phyloP scores from a whole-genome alignment of 345 rosid genomes.

The Eucalyptus pumila region DNA sequence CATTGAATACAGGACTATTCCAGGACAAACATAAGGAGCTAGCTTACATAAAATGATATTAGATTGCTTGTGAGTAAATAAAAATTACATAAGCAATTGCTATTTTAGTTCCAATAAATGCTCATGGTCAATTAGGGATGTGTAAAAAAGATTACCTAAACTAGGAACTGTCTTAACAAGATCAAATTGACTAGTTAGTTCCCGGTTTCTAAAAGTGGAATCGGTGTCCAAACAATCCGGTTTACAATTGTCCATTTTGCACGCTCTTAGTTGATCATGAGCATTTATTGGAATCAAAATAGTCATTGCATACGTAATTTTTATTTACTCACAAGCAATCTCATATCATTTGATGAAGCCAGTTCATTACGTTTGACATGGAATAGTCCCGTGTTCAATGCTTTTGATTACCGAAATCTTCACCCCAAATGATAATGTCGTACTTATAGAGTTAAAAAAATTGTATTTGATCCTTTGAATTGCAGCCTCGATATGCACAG shows the following conservation, averaged over 20 bases:
- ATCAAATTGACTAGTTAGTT: rapidly evolving
- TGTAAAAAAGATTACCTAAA: rapidly evolving
- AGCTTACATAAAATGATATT: not conserved
- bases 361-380: not conserved
- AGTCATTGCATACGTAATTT: not conserved
- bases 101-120: not conserved
- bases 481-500: not conserved
- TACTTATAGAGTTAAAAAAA: not conserved
- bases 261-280: not conserved
- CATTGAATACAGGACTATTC: not conserved
- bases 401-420: not conserved
- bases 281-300: not conserved
- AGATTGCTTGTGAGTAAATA: not conserved
- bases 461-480: not conserved
- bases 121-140: not conserved
- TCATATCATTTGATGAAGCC: not conserved
- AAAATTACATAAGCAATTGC: not conserved
- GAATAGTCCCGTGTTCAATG: not conserved
- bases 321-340: not conserved
- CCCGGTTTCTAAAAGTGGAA: rapidly evolving
- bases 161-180: rapidly evolving
- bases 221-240: rapidly evolving
- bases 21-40: not conserved
- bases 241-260: no score
- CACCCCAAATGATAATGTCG: not conserved